Evolutionary conservation across 2,329 filamentous ascomycete species (phyloP).

Genomic region (Cladophialophora bantiana): DNA sequence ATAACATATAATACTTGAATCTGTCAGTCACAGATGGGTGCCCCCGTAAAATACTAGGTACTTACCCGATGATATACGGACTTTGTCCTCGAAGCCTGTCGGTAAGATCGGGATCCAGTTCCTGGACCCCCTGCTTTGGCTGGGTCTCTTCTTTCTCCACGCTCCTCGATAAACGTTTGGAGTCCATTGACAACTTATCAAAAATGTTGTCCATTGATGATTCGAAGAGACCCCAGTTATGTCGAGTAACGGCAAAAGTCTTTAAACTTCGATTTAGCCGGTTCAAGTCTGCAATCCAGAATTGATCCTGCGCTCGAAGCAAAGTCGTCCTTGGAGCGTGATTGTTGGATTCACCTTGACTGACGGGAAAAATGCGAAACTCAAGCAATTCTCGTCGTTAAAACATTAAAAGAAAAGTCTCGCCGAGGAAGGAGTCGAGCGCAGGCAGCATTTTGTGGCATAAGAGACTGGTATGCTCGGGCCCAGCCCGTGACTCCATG

Average conservation of each 20-base stretch:
- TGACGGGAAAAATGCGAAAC: slow-evolving; percentile 25
- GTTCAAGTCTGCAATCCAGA: slow-evolving; percentile 30
- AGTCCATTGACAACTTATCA: slow-evolving; percentile 20
- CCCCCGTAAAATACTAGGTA: slow-evolving; percentile 8
- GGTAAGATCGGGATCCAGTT: slow-evolving; percentile 15
- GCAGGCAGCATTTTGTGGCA: slow-evolving; percentile 23
- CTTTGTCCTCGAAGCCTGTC: slow-evolving; percentile 26
- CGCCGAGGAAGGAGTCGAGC: slow-evolving; percentile 22
- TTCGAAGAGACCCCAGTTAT: slow-evolving; percentile 16
- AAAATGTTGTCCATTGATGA: slow-evolving; percentile 26
- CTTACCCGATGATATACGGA: slow-evolving; percentile 26
- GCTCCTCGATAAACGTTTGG: slow-evolving; percentile 23
- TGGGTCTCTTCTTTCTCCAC: slow-evolving; percentile 24
- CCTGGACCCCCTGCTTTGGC: slow-evolving; percentile 10
- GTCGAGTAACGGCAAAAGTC: slow-evolving; percentile 25
- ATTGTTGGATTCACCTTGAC: slow-evolving; percentile 18
- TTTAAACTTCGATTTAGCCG: slow-evolving; percentile 22
- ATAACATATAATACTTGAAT: slow-evolving; percentile 23
- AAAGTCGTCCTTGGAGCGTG: slow-evolving; percentile 6
- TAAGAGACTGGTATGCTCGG: slow-evolving; percentile 19
- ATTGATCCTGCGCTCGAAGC: slow-evolving; percentile 20
- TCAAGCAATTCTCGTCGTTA: slow-evolving; percentile 18
- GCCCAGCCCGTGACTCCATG: slow-evolving; percentile 17
- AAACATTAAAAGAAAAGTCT: slow-evolving; percentile 12
- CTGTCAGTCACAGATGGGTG: no score